Evolutionary conservation across 441 rosid genomes (phyloP), one percentile per base, ranked within the genome.

Genomic region (Omphalea diandra): DNA sequence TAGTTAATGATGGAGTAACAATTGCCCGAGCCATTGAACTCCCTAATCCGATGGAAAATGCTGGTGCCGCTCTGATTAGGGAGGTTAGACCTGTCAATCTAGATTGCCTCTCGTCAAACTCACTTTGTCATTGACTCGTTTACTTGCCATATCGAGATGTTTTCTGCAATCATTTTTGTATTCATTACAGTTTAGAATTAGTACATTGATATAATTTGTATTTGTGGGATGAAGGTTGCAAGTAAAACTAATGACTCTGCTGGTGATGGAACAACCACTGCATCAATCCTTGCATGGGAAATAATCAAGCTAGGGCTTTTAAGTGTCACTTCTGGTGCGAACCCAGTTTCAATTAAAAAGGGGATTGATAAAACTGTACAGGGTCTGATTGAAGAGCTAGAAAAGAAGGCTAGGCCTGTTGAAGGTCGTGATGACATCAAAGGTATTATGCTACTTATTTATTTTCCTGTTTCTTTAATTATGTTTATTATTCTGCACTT

Each of bases 191-290:
- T n/a, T 12, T 20, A 2, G 46, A 65, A 49, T 26, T 26, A 32
- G 20, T 24, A 65, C 26, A 53, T 36, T 74, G 14, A 47, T 36
- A 8, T 65, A 59, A 53, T 55, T 22, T 61, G 81, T 49, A 12
- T 47, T 68, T 69, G 46, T 47, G 27, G 79, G 31, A 22, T 68
- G 63, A 68, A 94, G 99, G 99, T 93, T 73, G 99, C 99, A 0
- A 93, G 97, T 81, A 95, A 95, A 81, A 95, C 98, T 36, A 95
- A 95, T 73, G 99, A 95, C 81, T 87, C 97, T 1, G 98, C 98
- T 76, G 99, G 99, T 72, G 99, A 95, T 83, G 99, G 99, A 27
- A 95, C 99, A 31, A 95, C 99, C 60, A 95, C 99, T 47, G 98
- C 99, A 0, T 80, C 97, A 29, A 76, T 95, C 54, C 93, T 95